Evolutionary conservation across 495 filamentous ascomycete species (phyloP).

Genomic region (Aspergillus nidulans): DNA sequence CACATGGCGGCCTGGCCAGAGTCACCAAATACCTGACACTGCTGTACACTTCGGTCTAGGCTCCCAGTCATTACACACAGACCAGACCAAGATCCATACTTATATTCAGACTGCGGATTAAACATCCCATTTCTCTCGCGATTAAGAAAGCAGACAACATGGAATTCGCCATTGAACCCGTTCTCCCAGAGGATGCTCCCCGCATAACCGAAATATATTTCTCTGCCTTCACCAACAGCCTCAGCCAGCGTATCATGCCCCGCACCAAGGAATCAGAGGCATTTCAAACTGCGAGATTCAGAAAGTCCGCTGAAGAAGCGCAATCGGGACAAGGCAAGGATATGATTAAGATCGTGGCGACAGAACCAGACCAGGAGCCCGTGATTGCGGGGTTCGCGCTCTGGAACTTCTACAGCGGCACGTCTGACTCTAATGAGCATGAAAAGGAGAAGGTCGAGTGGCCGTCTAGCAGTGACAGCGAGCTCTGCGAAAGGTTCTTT

Average conservation of each 20-base stretch:
- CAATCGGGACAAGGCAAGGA: background rate
- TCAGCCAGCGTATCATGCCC: constrained; percentile 11
- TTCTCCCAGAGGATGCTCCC: background rate
- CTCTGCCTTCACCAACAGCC: constrained; percentile 1
- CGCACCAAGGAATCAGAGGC: constrained; percentile 1
- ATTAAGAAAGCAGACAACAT: background rate
- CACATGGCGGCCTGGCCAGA: too few relatives aligned
- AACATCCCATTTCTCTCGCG: too few relatives aligned
- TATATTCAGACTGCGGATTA: too few relatives aligned
- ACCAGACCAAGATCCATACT: too few relatives aligned
- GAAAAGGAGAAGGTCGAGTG: background rate
- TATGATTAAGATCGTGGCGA: constrained; percentile 5
- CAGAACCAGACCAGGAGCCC: background rate
- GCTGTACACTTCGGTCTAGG: too few relatives aligned
- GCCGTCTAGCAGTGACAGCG: constrained; percentile 7
- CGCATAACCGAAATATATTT: constrained; percentile 4
- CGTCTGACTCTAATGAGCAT: background rate
- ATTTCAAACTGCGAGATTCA: constrained; percentile 3
- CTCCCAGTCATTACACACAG: too few relatives aligned
- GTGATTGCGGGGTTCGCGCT: constrained; percentile 10
- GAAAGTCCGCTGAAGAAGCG: background rate
- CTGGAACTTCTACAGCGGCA: background rate
- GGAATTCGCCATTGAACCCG: constrained; percentile 7
- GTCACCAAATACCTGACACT: too few relatives aligned
- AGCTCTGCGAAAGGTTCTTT: constrained; percentile 10